A percentile compares a stretch with the other conserved stretches of the same genome.
These are phyloP conservation scores for Scopulariopsis brevicaulis DNA, from an alignment of 2,329 filamentous ascomycete species.

Conservation along the genomic window DNA sequence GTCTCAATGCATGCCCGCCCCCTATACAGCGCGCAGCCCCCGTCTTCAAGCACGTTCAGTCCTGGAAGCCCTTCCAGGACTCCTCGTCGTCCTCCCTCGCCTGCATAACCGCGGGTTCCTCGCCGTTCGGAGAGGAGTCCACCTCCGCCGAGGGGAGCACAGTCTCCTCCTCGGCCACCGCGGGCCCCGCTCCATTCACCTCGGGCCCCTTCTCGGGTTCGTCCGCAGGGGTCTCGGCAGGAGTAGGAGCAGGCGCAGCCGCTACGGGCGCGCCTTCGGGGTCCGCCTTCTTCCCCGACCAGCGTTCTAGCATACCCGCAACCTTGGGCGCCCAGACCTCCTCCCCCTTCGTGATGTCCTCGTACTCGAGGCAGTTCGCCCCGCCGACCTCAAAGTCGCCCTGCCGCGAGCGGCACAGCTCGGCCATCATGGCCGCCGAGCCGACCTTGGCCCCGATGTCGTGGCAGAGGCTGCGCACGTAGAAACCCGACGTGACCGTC, in stretches of 20 bases:
- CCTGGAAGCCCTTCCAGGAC: conserved; percentile 29
- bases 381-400: conserved; percentile 64
- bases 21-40: neutral
- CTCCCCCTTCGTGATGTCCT: conserved; percentile 65
- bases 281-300: conserved; percentile 14
- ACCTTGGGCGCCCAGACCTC: conserved; percentile 74
- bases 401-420: conserved; percentile 70
- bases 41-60: conserved; percentile 12
- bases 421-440: conserved; percentile 78
- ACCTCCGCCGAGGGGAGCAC: neutral
- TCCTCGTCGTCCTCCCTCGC: conserved; percentile 22
- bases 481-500: conserved; percentile 93
- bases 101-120: conserved; percentile 3
- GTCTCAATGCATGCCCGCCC: neutral
- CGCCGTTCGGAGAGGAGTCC: conserved; percentile 1
- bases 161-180: neutral
- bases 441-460: conserved; percentile 76
- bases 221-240: too few species aligned
- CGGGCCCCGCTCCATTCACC: neutral
- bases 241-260: too few species aligned
- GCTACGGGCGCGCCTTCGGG: neutral
- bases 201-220: neutral
- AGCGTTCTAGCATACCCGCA: conserved; percentile 28
- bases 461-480: conserved; percentile 87
- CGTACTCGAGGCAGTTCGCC: conserved; percentile 65